phyloP scores from a whole-genome alignment of 2,329 filamentous ascomycete species.

The Arthroderma uncinatum region DNA sequence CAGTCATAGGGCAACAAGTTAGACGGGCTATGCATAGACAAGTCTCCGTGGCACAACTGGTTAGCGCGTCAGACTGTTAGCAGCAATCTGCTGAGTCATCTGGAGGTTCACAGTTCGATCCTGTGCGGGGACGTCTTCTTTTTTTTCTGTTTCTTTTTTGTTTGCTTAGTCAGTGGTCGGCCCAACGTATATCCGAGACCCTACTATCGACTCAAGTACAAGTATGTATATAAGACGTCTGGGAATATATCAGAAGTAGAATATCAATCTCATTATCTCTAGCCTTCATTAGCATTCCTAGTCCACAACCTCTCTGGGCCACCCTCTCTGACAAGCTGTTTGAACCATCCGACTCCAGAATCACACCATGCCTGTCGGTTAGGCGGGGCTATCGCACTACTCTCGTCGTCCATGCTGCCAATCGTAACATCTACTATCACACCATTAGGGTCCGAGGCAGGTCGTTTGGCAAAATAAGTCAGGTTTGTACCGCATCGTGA shows the following conservation, averaged over 20 bases:
- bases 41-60: slow-evolving; percentile 9
- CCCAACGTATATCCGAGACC: no score
- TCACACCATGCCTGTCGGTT: slow-evolving; percentile 17
- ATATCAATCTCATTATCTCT: background rate
- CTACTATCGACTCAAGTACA: no score
- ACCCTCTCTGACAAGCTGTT: background rate
- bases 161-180: background rate
- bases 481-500: slow-evolving; percentile 22
- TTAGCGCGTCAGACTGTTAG: slow-evolving; percentile 7
- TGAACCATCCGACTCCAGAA: slow-evolving; percentile 20
- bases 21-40: slow-evolving; percentile 3
- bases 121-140: slow-evolving; percentile 6
- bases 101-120: slow-evolving; percentile 7
- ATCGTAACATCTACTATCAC: slow-evolving; percentile 18
- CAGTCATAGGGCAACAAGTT: background rate
- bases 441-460: slow-evolving; percentile 4
- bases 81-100: slow-evolving; percentile 4
- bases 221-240: no score
- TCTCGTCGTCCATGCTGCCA: slow-evolving; percentile 19
- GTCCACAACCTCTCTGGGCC: background rate
- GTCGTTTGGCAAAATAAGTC: slow-evolving; percentile 13
- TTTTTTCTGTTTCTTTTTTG: background rate
- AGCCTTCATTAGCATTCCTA: background rate
- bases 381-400: slow-evolving; percentile 16
- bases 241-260: background rate